These are phyloP conservation scores for Podila verticillata DNA, from an alignment of 192 early-diverging fungal species.

Conservation along the genomic window DNA sequence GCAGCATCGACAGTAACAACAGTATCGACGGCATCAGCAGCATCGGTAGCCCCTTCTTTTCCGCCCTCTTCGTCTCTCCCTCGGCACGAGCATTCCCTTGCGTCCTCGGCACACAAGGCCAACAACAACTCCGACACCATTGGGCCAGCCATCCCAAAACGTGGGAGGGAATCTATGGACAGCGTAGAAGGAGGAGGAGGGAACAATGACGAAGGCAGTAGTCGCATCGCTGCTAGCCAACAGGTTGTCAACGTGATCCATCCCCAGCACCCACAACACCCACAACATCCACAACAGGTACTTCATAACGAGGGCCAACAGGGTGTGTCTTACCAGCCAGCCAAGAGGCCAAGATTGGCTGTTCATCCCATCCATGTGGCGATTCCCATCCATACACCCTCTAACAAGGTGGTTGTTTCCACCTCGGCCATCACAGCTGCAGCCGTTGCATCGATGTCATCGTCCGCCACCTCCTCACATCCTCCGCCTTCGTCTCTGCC, in stretches of 20 bases:
- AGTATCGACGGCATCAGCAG: too few species aligned
- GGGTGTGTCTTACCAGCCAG: not conserved
- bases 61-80: slow-evolving; percentile 4
- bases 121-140: slow-evolving; percentile 24
- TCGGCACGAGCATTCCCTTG: not conserved
- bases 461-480: not conserved
- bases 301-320: too few species aligned
- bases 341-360: not conserved
- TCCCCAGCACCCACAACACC: not conserved
- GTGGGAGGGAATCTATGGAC: slow-evolving; percentile 23
- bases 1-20: not conserved
- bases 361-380: not conserved
- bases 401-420: not conserved
- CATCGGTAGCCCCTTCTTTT: slow-evolving; percentile 1
- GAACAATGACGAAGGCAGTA: not conserved
- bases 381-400: not conserved
- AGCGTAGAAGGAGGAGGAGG: not conserved
- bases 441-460: not conserved
- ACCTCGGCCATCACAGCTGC: not conserved
- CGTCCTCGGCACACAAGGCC: not conserved
- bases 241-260: not conserved
- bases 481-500: not conserved
- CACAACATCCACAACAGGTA: too few species aligned
- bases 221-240: not conserved
- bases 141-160: slow-evolving; percentile 40